phyloP scores from a whole-genome alignment of 139 green algal species.

The Volvox reticuliferus region DNA sequence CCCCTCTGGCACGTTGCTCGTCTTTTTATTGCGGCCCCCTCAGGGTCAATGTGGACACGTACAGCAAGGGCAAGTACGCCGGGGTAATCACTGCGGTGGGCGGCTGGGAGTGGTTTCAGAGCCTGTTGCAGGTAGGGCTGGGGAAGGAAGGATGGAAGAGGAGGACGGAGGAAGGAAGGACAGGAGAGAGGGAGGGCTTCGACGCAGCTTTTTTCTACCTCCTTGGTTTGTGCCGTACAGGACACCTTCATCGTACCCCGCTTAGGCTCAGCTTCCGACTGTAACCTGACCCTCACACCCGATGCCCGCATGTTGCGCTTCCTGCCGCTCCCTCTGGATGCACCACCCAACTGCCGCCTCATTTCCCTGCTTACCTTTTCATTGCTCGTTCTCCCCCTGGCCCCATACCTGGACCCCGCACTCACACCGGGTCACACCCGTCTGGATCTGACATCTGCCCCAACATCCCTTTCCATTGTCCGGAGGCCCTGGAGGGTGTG shows the following conservation, averaged over 20 bases:
- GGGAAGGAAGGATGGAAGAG: background rate
- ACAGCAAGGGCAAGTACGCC: slow-evolving; percentile 85
- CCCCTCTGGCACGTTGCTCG: too few relatives aligned
- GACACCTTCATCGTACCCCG: background rate
- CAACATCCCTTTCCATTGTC: background rate
- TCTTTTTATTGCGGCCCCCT: background rate
- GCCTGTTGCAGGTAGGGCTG: slow-evolving; percentile 61
- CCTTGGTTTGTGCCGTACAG: background rate
- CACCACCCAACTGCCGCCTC: background rate
- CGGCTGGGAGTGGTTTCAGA: slow-evolving; percentile 87
- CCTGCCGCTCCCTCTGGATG: background rate
- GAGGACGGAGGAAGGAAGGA: background rate
- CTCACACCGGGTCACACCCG: background rate
- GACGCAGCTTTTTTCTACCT: background rate
- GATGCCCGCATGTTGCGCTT: background rate
- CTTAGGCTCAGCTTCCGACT: background rate
- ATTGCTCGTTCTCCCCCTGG: background rate
- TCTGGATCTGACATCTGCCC: too few relatives aligned
- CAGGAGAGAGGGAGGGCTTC: background rate
- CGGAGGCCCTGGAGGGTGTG: slow-evolving; percentile 52
- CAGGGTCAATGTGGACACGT: slow-evolving; percentile 67
- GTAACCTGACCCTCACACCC: background rate
- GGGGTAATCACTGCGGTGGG: slow-evolving; percentile 75
- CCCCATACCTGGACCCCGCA: too few relatives aligned
- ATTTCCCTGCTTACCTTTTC: too few relatives aligned